A percentile compares a stretch with the other conserved stretches of the same genome.
Conservation (phyloP, 2,329 filamentous ascomycete genomes). For the Colletotrichum camelliae region DNA sequence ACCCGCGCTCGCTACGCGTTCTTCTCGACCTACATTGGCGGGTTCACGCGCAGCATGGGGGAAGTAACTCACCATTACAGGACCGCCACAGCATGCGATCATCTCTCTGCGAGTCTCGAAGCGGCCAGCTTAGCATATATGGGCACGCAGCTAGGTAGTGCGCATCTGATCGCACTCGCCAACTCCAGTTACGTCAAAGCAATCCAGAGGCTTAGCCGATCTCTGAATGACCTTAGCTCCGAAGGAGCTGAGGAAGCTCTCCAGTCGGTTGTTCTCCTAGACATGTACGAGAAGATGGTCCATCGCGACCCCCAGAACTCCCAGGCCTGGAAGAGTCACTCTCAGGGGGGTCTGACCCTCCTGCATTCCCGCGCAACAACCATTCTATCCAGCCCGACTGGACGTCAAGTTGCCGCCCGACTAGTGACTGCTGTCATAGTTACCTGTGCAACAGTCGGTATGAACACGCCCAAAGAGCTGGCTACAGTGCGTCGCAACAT, state of each 20-base stretch:
- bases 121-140: constrained; percentile 29
- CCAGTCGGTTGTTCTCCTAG: constrained; percentile 29
- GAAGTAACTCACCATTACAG: constrained; percentile 23
- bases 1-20: constrained; percentile 26
- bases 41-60: constrained; percentile 26
- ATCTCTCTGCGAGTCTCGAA: constrained; percentile 28
- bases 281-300: constrained; percentile 32
- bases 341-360: constrained; percentile 25
- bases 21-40: constrained; percentile 27
- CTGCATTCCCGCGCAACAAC: background rate
- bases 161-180: constrained; percentile 8
- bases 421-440: constrained; percentile 9
- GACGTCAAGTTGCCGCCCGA: background rate
- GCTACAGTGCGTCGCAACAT: background rate
- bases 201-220: background rate
- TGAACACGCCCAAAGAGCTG: background rate
- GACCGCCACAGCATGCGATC: background rate
- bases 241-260: constrained; percentile 21
- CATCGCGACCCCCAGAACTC: constrained; percentile 5
- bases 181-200: background rate
- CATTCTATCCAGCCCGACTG: background rate
- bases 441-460: background rate
- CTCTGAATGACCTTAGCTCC: background rate
- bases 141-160: constrained; percentile 4
- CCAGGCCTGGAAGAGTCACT: constrained; percentile 25